Evolutionary conservation across 805 yeast genomes (phyloP).

Genomic region (Brettanomyces nanus): DNA sequence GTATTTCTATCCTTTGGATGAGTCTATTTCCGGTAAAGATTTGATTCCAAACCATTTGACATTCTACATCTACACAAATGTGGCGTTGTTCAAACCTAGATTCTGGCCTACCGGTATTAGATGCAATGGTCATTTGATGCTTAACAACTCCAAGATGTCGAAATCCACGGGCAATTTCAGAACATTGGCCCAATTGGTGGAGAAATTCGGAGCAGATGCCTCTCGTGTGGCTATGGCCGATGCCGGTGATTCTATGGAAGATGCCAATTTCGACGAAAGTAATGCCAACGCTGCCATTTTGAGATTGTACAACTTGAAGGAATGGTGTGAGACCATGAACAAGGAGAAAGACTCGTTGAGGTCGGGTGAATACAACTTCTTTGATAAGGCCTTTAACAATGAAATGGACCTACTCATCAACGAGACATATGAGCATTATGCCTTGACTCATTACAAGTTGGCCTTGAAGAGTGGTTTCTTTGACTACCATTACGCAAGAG

Average conservation of each 20-base stretch:
- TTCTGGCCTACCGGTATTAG: slow-evolving; percentile 94
- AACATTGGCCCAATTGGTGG: slow-evolving; percentile 77
- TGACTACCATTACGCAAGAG: slow-evolving; percentile 92
- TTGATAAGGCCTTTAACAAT: slow-evolving; percentile 84
- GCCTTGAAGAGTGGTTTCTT: slow-evolving; percentile 89
- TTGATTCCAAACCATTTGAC: slow-evolving; percentile 95
- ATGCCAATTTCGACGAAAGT: slow-evolving; percentile 94
- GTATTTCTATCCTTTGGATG: slow-evolving; percentile 92
- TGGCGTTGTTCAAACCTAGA: slow-evolving; percentile 83
- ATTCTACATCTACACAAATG: slow-evolving; percentile 87
- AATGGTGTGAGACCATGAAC: slow-evolving; percentile 84
- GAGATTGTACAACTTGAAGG: slow-evolving; percentile 84
- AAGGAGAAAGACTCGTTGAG: slow-evolving; percentile 45
- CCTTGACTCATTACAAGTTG: slow-evolving; percentile 68
- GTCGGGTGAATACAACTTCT: slow-evolving; percentile 55
- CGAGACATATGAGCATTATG: slow-evolving; percentile 64
- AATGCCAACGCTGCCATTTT: slow-evolving; percentile 96
- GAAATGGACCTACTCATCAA: slow-evolving; percentile 83
- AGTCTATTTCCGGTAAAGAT: slow-evolving; percentile 91
- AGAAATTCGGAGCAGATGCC: slow-evolving; percentile 96
- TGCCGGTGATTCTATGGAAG: slow-evolving; percentile 96
- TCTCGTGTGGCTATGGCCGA: slow-evolving; percentile 96
- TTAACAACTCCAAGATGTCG: slow-evolving; percentile 96
- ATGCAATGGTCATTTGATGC: slow-evolving; percentile 89
- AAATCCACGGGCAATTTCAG: slow-evolving; percentile 95